phyloP scores from a whole-genome alignment of 306 rosid species.

The Rosa persica region DNA sequence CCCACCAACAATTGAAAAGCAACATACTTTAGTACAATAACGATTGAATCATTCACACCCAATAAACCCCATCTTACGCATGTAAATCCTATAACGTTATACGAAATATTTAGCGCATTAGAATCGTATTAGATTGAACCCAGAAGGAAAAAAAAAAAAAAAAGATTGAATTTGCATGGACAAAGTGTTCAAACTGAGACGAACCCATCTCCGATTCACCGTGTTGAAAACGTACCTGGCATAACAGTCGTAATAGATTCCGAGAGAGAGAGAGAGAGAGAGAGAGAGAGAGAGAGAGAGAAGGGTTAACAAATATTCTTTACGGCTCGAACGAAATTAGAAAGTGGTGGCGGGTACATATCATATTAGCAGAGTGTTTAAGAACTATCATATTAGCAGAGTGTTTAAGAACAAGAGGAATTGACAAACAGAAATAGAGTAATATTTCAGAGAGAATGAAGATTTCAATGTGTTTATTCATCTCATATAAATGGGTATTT shows the following conservation, averaged over 20 bases:
- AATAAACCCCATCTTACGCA: neutral
- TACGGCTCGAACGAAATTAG: neutral
- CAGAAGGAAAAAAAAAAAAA: neutral
- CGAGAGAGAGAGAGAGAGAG: neutral
- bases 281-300: too few relatives aligned
- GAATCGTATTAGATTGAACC: neutral
- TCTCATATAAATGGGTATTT: too few relatives aligned
- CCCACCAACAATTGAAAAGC: neutral
- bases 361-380: neutral
- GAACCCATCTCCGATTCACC: neutral
- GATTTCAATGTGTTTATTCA: too few relatives aligned
- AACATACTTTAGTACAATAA: neutral
- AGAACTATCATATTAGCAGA: too few relatives aligned
- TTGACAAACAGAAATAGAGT: too few relatives aligned
- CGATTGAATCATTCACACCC: constrained; percentile 4
- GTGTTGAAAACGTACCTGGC: constrained; percentile 10
- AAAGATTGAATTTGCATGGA: neutral
- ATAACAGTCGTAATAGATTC: constrained; percentile 3
- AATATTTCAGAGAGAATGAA: too few relatives aligned
- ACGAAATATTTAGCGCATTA: neutral
- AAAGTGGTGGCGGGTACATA: neutral
- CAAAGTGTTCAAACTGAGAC: neutral
- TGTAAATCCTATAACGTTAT: neutral
- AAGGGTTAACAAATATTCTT: neutral
- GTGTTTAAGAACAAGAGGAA: too few relatives aligned